Percentiles rank a stretch among this genome's conserved stretches.
Conservation (phyloP, 73 alveolate species). For the Paramecium caudatum region DNA sequence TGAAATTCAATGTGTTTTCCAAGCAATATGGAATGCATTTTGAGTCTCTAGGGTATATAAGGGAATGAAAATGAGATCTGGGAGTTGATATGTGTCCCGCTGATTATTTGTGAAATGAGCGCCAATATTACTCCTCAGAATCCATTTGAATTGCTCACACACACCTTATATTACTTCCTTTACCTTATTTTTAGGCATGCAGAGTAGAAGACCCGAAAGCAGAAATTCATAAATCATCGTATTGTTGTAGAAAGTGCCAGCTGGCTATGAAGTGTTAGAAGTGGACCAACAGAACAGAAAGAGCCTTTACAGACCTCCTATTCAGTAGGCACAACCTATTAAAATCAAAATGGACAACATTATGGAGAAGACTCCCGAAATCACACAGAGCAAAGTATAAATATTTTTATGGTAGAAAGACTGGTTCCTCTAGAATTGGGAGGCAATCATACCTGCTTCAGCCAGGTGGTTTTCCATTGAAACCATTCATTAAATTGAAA, state of each 20-base stretch:
- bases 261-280: conserved; percentile 44
- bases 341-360: background rate
- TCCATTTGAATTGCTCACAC: too few species aligned
- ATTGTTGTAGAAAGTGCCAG: conserved; percentile 4
- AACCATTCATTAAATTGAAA: conserved; percentile 84
- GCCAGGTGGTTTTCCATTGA: conserved; percentile 86
- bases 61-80: conserved; percentile 5
- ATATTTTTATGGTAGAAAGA: background rate
- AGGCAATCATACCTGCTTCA: conserved; percentile 77
- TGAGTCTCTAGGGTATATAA: conserved; percentile 46
- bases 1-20: conserved; percentile 7
- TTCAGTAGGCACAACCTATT: conserved; percentile 9
- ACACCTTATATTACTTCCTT: too few species aligned
- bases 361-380: background rate
- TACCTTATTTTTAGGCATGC: conserved; percentile 35
- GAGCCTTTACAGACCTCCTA: background rate
- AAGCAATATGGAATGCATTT: conserved; percentile 34
- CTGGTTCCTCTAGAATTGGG: conserved; percentile 69
- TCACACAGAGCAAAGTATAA: conserved; percentile 45
- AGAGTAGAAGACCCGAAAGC: conserved; percentile 47
- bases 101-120: too few species aligned
- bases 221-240: conserved; percentile 34
- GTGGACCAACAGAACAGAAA: conserved; percentile 14
- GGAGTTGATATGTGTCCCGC: background rate
- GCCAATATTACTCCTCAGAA: too few species aligned